Evolutionary conservation across 2,329 filamentous ascomycete genomes (phyloP).

Genomic region (Paraphaeosphaeria minitans): DNA sequence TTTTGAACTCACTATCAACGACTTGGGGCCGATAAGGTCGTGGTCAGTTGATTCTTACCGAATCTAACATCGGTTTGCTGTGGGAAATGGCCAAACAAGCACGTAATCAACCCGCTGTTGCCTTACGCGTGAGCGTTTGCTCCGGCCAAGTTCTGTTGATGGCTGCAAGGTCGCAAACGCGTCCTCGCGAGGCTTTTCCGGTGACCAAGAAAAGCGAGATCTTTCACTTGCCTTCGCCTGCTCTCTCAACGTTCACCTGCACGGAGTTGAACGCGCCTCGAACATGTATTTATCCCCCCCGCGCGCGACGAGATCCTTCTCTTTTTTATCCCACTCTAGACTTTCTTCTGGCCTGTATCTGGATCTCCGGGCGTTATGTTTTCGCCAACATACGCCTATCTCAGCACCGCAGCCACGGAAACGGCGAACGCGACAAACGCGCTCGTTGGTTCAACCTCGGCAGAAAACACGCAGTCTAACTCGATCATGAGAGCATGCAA

Average conservation of each 20-base stretch:
- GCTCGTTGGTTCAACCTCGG: neutral
- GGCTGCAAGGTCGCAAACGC: neutral
- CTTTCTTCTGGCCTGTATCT: neutral
- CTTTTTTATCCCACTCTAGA: neutral
- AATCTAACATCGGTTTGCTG: too few species aligned
- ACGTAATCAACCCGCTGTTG: too few species aligned
- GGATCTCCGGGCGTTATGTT: neutral
- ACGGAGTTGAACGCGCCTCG: neutral
- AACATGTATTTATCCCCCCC: neutral
- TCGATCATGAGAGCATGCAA: neutral
- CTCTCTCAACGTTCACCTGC: neutral
- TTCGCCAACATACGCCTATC: neutral
- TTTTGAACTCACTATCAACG: too few species aligned
- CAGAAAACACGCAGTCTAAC: neutral
- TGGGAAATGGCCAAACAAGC: too few species aligned
- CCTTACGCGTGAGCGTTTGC: neutral
- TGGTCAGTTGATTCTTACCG: too few species aligned
- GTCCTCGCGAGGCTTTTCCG: neutral
- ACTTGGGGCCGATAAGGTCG: too few species aligned
- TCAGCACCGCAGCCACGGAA: neutral
- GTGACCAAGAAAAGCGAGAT: neutral
- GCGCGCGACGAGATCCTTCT: neutral
- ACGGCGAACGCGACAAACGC: neutral
- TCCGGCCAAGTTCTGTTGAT: neutral
- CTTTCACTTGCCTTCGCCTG: neutral